Evolutionary conservation across 208 protist genomes (phyloP).

Genomic region (Herpetomonas samuelpessoai): DNA sequence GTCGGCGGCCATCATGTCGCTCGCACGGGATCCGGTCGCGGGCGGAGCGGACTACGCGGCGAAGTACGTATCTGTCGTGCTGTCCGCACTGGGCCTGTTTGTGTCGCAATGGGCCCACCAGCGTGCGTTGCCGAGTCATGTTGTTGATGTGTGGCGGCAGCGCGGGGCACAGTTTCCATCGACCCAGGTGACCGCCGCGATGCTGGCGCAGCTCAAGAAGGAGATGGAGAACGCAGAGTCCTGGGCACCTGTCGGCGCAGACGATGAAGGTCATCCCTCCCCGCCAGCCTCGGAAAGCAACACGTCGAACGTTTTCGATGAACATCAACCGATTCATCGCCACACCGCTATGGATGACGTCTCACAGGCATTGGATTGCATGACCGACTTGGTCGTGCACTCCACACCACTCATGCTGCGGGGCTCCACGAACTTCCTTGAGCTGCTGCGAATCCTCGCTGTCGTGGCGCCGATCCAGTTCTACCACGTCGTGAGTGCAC

Average conservation of each 20-base stretch:
- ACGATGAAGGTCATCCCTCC: no score
- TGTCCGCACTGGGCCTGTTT: constrained; percentile 18
- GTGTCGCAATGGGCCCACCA: constrained; percentile 22
- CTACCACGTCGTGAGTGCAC: neutral
- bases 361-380: neutral
- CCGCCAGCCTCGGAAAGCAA: no score
- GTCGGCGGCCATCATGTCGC: constrained; percentile 11
- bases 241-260: no score
- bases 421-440: neutral
- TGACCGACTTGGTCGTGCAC: neutral
- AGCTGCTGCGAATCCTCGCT: neutral
- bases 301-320: no score
- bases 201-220: constrained; percentile 4
- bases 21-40: constrained; percentile 16
- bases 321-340: no score
- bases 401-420: neutral
- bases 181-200: constrained; percentile 1
- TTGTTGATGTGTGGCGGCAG: constrained; percentile 11
- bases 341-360: neutral
- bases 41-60: constrained; percentile 9
- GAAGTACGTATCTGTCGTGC: constrained; percentile 12
- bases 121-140: constrained; percentile 3
- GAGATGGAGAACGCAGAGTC: constrained; percentile 16
- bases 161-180: constrained; percentile 8
- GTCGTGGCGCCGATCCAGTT: neutral